Evolutionary conservation across 805 yeast species (phyloP).

Genomic region (Lachancea sp.): DNA sequence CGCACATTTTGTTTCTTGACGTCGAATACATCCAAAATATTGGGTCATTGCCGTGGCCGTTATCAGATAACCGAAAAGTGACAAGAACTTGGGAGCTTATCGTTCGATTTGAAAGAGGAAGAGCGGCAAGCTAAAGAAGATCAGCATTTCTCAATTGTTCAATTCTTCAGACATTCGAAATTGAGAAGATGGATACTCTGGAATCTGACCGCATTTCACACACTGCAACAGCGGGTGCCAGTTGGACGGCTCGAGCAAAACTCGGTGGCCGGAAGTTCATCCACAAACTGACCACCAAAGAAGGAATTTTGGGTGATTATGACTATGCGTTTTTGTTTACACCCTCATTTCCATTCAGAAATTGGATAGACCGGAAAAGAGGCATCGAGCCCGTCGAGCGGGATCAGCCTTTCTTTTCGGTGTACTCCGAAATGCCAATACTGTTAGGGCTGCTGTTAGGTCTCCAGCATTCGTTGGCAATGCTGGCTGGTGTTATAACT

Average conservation of each 20-base stretch:
- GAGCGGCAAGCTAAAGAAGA: neutral
- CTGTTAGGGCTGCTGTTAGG: constrained; percentile 72
- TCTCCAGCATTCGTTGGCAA: constrained; percentile 79
- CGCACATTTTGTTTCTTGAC: too few species aligned
- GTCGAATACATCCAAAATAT: too few species aligned
- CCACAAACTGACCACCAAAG: constrained; percentile 58
- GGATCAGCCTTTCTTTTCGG: constrained; percentile 73
- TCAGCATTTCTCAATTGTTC: neutral
- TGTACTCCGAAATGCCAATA: constrained; percentile 77
- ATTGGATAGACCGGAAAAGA: constrained; percentile 26
- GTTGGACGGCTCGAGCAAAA: neutral
- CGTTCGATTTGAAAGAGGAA: neutral
- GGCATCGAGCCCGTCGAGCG: constrained; percentile 36
- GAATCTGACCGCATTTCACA: constrained; percentile 3
- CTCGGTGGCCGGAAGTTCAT: constrained; percentile 13
- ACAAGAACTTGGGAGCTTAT: neutral
- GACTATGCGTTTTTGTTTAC: constrained; percentile 75
- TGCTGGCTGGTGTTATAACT: constrained; percentile 86
- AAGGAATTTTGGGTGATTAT: constrained; percentile 82
- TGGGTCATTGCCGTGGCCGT: neutral
- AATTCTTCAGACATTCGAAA: neutral
- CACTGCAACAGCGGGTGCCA: constrained; percentile 1
- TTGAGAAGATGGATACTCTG: neutral
- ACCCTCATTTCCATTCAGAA: constrained; percentile 66
- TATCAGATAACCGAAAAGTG: neutral